Base-by-base conservation (phyloP, 2,329 filamentous ascomycete genomes). In the Verticillium zaregamsianum region DNA sequence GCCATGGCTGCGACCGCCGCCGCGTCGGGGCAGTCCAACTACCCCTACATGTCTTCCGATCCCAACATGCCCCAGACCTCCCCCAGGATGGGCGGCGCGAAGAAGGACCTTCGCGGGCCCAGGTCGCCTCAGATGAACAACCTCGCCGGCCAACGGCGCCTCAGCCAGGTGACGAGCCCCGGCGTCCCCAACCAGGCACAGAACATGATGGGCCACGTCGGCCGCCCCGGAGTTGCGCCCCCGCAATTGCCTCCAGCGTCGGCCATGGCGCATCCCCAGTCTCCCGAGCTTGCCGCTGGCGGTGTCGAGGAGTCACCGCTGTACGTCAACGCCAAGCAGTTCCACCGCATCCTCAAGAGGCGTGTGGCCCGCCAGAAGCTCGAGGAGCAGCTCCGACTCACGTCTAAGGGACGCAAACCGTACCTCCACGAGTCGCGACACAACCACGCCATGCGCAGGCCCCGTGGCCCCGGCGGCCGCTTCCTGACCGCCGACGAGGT, bases 271-370 rank as follows among this genome's bases (percentile, higher is more conserved):
- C 85, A 86, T 55, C 85, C 86, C 3, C 88, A 91, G 65, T 94
- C 92, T 1, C 91, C 92, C 8, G 93, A 97, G 72, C 86, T 95
- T 69, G 85, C 90, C 1, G 80, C 89, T 3, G 82, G 84, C 15
- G 84, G 85, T 15, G 87, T 88, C 4, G 95, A 98, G 74, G 95
- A 99, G 72, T 94, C 94, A 0, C 95, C 95, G 0, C 81, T 99
- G 1, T 99, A 99, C 69, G 95, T 99, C 71, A 99, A 99, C 70
- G 95, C 95, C 5, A 99, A 99, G 75, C 95, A 99, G 71, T 99
- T 99, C 69, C 95, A 99, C 73, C 90, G 95, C 31, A 99, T 99
- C 57, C 78, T 99, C 60, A 98, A 99, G 81, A 86, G 95, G 62
- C 87, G 95, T 63, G 92, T 98, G 66, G 95, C 95, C 7, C 86